A percentile compares a stretch with the other conserved stretches of the same genome.
Conservation (phyloP, 2,329 filamentous ascomycete species). For the Aspergillus quadricinctus region DNA sequence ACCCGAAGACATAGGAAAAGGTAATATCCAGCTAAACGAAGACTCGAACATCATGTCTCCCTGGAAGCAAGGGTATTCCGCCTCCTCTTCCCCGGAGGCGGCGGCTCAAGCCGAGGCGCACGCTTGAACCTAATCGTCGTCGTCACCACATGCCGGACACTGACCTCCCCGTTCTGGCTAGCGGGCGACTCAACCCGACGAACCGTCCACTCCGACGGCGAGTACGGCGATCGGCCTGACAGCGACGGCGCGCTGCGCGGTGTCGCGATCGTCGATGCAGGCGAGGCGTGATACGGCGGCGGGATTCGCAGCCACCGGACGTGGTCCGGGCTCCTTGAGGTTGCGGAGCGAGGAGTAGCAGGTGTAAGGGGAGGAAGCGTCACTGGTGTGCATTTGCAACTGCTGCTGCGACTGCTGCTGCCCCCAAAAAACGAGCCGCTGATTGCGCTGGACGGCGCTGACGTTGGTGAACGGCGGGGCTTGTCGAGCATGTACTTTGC, state of each 20-base stretch:
- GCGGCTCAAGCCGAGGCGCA: slow-evolving; percentile 66
- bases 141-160: slow-evolving; percentile 83
- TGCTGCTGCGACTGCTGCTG: slow-evolving; percentile 23
- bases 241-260: slow-evolving; percentile 48
- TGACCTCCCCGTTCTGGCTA: slow-evolving; percentile 56
- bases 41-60: not conserved
- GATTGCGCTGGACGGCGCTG: slow-evolving; percentile 34
- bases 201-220: slow-evolving; percentile 73
- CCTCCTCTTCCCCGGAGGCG: slow-evolving; percentile 85
- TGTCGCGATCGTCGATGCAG: slow-evolving; percentile 54
- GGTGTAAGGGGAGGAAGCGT: slow-evolving; percentile 55
- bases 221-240: slow-evolving; percentile 28
- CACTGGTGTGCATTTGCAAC: slow-evolving; percentile 24
- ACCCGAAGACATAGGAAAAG: not conserved
- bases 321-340: slow-evolving; percentile 46
- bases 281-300: slow-evolving; percentile 68
- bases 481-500: slow-evolving; percentile 34
- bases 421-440: slow-evolving; percentile 35
- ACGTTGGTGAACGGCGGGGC: slow-evolving; percentile 29
- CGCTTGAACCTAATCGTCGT: slow-evolving; percentile 82
- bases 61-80: slow-evolving; percentile 43
- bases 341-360: slow-evolving; percentile 57
- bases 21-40: not conserved
- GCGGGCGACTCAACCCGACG: slow-evolving; percentile 57
- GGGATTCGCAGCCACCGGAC: slow-evolving; percentile 67